A percentile compares a stretch with the other conserved stretches of the same genome.
These are phyloP conservation scores for Populus alba DNA, from an alignment of 345 rosid genomes.

Conservation along the genomic window DNA sequence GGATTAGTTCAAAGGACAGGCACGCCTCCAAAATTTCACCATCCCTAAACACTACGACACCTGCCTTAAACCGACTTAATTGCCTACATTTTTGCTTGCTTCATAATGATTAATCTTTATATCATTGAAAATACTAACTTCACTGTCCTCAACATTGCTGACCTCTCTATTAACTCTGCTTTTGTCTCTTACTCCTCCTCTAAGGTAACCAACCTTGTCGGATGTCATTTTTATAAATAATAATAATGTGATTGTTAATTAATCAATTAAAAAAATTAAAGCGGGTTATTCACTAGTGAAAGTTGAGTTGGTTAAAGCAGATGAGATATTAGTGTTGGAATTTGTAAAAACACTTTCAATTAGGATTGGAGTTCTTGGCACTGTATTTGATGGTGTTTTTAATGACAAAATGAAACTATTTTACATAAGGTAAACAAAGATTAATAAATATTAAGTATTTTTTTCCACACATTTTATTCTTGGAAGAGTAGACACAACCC, in stretches of 20 bases:
- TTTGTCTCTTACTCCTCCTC: constrained; percentile 57
- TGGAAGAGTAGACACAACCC: no score
- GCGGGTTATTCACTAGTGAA: constrained; percentile 51
- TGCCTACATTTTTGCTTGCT: constrained; percentile 66
- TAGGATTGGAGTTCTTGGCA: constrained; percentile 61
- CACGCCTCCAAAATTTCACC: constrained; percentile 84
- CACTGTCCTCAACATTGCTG: constrained; percentile 90
- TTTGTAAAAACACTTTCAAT: constrained; percentile 55
- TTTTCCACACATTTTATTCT: no score
- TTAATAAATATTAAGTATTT: no score
- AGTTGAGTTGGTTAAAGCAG: constrained; percentile 49
- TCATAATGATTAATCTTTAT: constrained; percentile 53
- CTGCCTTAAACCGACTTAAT: constrained; percentile 63
- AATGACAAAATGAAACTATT: constrained; percentile 89
- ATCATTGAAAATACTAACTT: constrained; percentile 52
- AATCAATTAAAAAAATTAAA: not conserved
- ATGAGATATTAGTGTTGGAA: constrained; percentile 77
- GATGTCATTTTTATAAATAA: not conserved
- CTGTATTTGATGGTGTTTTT: constrained; percentile 57
- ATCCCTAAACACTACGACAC: constrained; percentile 74
- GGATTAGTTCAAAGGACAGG: constrained; percentile 79
- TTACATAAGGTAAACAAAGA: constrained; percentile 56
- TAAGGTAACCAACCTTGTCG: constrained; percentile 33
- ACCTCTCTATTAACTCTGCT: constrained; percentile 50
- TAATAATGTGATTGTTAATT: not conserved